Evolutionary conservation across 176 grass and related monocot species (phyloP).

Genomic region (Calamus simplicifolius): DNA sequence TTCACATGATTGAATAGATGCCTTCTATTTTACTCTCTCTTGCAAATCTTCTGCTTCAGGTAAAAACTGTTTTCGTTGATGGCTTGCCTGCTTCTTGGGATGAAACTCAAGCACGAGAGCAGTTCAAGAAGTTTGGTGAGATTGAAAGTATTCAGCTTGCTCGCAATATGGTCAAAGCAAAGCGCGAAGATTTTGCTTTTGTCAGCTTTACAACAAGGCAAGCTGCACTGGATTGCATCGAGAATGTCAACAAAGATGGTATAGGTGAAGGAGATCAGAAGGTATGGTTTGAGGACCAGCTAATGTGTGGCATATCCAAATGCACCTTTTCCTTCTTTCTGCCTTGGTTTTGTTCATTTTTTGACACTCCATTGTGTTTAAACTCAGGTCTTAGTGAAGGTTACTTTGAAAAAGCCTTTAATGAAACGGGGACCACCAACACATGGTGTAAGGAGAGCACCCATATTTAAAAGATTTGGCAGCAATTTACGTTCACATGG

Average conservation of each 20-base stretch:
- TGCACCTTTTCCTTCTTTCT: not conserved
- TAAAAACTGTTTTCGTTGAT: slow-evolving; percentile 65
- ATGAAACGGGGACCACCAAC: slow-evolving; percentile 28
- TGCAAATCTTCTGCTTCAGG: slow-evolving; percentile 24
- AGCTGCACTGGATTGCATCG: slow-evolving; percentile 52
- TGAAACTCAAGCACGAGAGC: slow-evolving; percentile 45
- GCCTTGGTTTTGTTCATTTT: not conserved
- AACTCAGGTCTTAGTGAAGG: slow-evolving; percentile 37
- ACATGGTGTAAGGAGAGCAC: slow-evolving; percentile 41
- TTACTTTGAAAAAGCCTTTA: slow-evolving; percentile 36
- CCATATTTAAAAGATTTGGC: slow-evolving; percentile 33
- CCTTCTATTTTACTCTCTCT: no score
- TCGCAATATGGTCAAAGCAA: slow-evolving; percentile 51
- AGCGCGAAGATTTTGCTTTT: slow-evolving; percentile 62
- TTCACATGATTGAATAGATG: no score
- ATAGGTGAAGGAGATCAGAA: slow-evolving; percentile 32
- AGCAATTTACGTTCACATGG: slow-evolving; percentile 17
- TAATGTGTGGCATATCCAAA: not conserved
- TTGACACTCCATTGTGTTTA: slow-evolving; percentile 2
- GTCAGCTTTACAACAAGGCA: slow-evolving; percentile 49
- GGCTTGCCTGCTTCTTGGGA: slow-evolving; percentile 55
- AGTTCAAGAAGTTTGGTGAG: slow-evolving; percentile 57
- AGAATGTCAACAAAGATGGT: slow-evolving; percentile 43
- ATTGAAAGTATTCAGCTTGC: slow-evolving; percentile 56
- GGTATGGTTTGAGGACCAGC: slow-evolving; percentile 20